phyloP scores from a whole-genome alignment of 225 moss, liverwort and hornwort genomes.

The Climacium dendroides region DNA sequence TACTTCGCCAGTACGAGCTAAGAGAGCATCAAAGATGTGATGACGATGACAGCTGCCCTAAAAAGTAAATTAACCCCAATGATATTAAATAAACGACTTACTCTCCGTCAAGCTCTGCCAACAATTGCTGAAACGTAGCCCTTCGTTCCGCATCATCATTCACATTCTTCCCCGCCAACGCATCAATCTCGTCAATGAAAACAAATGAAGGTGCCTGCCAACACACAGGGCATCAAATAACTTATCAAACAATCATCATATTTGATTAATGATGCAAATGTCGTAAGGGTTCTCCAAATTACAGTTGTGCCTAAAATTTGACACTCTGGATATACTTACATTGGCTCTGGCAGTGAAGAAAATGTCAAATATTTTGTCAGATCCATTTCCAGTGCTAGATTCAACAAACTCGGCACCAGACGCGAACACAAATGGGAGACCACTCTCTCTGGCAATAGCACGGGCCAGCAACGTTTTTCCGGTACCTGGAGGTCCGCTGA shows the following conservation, averaged over 20 bases:
- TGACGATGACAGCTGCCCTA: background rate
- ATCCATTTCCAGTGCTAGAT: constrained; percentile 81
- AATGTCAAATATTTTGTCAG: constrained; percentile 93
- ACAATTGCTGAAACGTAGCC: constrained; percentile 90
- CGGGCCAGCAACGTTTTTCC: constrained; percentile 95
- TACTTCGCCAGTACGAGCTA: background rate
- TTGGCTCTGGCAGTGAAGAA: constrained; percentile 99
- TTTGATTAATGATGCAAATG: background rate
- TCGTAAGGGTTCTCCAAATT: background rate
- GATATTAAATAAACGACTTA: constrained; percentile 25
- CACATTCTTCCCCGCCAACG: constrained; percentile 85
- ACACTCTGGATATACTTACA: constrained; percentile 17
- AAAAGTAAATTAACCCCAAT: background rate
- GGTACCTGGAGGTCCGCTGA: constrained; percentile 98
- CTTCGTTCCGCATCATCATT: constrained; percentile 97
- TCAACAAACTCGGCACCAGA: constrained; percentile 98
- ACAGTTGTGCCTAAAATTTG: background rate
- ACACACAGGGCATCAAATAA: background rate
- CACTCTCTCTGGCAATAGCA: constrained; percentile 99
- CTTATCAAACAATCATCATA: background rate
- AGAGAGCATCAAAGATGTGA: background rate
- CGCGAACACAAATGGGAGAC: constrained; percentile 96
- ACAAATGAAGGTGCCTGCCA: constrained; percentile 91
- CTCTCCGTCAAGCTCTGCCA: constrained; percentile 98
- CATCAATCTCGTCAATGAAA: constrained; percentile 99